A percentile compares a stretch with the other conserved stretches of the same genome.
These are phyloP conservation scores for Pseudocercospora musae DNA, from an alignment of 2,329 filamentous ascomycete genomes.

Conservation along the genomic window DNA sequence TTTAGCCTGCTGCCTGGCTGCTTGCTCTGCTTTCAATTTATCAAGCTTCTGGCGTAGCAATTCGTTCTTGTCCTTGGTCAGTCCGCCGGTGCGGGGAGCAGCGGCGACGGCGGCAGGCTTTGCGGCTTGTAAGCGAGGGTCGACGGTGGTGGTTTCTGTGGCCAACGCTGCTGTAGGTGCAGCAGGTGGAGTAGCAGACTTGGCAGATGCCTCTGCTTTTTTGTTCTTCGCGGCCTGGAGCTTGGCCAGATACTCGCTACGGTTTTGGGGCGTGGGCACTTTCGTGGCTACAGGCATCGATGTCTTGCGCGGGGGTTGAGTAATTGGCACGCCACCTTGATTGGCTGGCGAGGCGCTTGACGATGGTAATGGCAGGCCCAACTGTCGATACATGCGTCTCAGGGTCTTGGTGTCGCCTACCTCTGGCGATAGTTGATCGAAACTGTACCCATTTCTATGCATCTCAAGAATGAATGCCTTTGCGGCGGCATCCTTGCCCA, in stretches of 20 bases:
- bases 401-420: conserved; percentile 65
- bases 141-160: background rate
- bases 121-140: background rate
- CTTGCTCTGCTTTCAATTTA: conserved; percentile 53
- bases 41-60: conserved; percentile 76
- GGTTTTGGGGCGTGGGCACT: conserved; percentile 47
- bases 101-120: background rate
- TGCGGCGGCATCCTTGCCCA: conserved; percentile 18
- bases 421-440: conserved; percentile 68
- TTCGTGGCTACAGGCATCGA: conserved; percentile 23
- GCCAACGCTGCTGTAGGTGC: background rate
- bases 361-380: conserved; percentile 46
- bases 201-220: conserved; percentile 40
- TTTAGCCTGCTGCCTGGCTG: conserved; percentile 22
- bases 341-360: background rate
- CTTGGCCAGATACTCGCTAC: conserved; percentile 73
- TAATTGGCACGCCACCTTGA: background rate
- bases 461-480: conserved; percentile 34
- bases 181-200: background rate
- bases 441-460: conserved; percentile 63
- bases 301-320: conserved; percentile 4
- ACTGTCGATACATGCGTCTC: conserved; percentile 62
- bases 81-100: conserved; percentile 4
- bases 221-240: conserved; percentile 70
- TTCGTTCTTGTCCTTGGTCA: conserved; percentile 54